A percentile compares a stretch with the other conserved stretches of the same genome.
These are phyloP conservation scores for Shiraia bambusicola DNA, from an alignment of 2,329 filamentous ascomycete species.

Conservation along the genomic window DNA sequence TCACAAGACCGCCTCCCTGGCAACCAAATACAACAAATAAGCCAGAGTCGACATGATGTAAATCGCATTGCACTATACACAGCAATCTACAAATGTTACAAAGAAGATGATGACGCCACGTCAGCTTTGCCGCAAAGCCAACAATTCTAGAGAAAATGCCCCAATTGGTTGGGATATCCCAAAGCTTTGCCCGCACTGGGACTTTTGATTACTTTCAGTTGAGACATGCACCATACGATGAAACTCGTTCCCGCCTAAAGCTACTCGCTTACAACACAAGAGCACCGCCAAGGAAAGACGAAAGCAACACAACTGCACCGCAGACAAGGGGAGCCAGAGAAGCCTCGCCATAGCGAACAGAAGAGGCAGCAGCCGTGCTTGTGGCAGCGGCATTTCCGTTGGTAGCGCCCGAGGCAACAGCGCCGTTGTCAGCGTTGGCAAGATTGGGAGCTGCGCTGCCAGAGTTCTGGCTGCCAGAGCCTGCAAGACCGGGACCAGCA, in stretches of 20 bases:
- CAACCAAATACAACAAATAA: too few species aligned
- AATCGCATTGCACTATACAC: slow-evolving; percentile 5
- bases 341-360: slow-evolving; percentile 49
- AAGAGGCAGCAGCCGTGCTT: slow-evolving; percentile 48
- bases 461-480: slow-evolving; percentile 58
- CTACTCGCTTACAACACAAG: slow-evolving; percentile 40
- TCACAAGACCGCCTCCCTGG: too few species aligned
- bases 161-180: slow-evolving; percentile 4
- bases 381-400: slow-evolving; percentile 24
- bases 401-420: slow-evolving; percentile 43
- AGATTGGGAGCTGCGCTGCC: slow-evolving; percentile 50
- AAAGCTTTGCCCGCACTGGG: slow-evolving; percentile 34
- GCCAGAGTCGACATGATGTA: background rate
- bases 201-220: slow-evolving; percentile 25
- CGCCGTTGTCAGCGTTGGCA: slow-evolving; percentile 53
- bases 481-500: slow-evolving; percentile 56
- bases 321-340: slow-evolving; percentile 55
- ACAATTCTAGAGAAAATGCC: slow-evolving; percentile 11
- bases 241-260: background rate
- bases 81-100: slow-evolving; percentile 1
- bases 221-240: slow-evolving; percentile 2
- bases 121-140: slow-evolving; percentile 7
- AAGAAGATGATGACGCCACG: slow-evolving; percentile 11
- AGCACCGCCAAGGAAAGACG: slow-evolving; percentile 56
- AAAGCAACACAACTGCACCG: slow-evolving; percentile 54